phyloP scores from a whole-genome alignment of 202 grass and related monocot genomes.

The Thinopyrum obtusiflorum region DNA sequence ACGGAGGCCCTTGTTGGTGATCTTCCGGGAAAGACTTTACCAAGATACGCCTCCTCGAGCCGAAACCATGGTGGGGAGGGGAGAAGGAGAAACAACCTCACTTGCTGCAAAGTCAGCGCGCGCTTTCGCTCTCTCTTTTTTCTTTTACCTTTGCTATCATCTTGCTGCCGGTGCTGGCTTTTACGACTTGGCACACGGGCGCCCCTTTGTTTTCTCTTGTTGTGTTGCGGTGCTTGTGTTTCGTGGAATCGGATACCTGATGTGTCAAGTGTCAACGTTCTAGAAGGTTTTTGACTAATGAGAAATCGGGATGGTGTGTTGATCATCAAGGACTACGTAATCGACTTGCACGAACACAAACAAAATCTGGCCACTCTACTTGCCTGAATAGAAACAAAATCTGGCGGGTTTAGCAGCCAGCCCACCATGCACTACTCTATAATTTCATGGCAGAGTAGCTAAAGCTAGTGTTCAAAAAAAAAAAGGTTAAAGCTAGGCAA shows the following conservation, averaged over 20 bases:
- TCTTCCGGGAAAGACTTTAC: too few relatives aligned
- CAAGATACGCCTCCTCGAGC: too few relatives aligned
- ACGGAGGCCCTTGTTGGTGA: too few relatives aligned
- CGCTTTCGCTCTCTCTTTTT: not conserved
- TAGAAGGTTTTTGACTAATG: too few relatives aligned
- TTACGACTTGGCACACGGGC: not conserved
- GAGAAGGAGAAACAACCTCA: not conserved
- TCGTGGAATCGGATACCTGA: too few relatives aligned
- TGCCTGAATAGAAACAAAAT: not conserved
- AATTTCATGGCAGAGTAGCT: too few relatives aligned
- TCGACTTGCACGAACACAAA: not conserved
- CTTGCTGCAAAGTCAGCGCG: not conserved
- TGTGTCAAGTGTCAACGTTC: too few relatives aligned
- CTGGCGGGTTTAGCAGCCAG: not conserved
- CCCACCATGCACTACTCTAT: not conserved
- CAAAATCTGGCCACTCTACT: too few relatives aligned
- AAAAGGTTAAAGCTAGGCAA: too few relatives aligned
- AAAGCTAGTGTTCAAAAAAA: too few relatives aligned
- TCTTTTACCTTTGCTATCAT: not conserved
- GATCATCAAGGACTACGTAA: not conserved
- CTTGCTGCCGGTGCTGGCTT: not conserved
- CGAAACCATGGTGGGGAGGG: not conserved
- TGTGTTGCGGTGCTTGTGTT: not conserved
- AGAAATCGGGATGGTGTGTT: not conserved
- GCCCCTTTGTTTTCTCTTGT: not conserved